Evolutionary conservation across 805 yeast species (phyloP), one percentile per base, ranked within the genome.

Genomic region (Candida morakotiae): DNA sequence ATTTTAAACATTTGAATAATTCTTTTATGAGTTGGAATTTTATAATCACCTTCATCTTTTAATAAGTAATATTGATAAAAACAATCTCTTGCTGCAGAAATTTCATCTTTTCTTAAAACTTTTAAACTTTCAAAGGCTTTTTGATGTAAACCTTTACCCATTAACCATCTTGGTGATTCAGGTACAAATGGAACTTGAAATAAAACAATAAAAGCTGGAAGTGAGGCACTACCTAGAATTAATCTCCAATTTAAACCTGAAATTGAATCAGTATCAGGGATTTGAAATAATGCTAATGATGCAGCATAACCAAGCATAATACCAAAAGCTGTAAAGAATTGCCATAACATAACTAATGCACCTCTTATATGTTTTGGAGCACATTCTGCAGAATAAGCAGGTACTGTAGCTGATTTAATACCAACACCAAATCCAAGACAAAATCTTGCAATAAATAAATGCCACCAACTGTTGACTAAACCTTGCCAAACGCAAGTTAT

Each of bases 271-370:
- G 57, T 60, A 26, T 52, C 55, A 2, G 74, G 71, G 34, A 81
- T 76, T 31, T 66, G 58, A 60, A 74, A 78, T 51, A 80, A 77
- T 1, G 80, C 82, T 41, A 79, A 69, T 18, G 73, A 68, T 14
- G 80, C 67, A 24, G 77, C 75, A 42, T 77, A 77, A 15, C 87
- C 87, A 45, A 81, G 64, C 75, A 77, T 74, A 44, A 81, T 79
- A 40, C 87, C 87, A 37, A 80, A 73, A 2, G 87, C 86, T 11
- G 85, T 79, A 67, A 79, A 80, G 48, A 78, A 76, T 60, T 81
- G 87, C 83, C 85, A 81, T 60, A 75, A 64, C 81, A 80, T 79
- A 34, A 79, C 78, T 42, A 81, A 61, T 1, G 83, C 75, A 32
- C 87, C 87, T 51, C 87, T 65, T 29, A 75, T 69, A 9, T 60